These are phyloP conservation scores for Ascochyta fabae DNA, from an alignment of 2,329 filamentous ascomycete genomes.

Conservation along the genomic window DNA sequence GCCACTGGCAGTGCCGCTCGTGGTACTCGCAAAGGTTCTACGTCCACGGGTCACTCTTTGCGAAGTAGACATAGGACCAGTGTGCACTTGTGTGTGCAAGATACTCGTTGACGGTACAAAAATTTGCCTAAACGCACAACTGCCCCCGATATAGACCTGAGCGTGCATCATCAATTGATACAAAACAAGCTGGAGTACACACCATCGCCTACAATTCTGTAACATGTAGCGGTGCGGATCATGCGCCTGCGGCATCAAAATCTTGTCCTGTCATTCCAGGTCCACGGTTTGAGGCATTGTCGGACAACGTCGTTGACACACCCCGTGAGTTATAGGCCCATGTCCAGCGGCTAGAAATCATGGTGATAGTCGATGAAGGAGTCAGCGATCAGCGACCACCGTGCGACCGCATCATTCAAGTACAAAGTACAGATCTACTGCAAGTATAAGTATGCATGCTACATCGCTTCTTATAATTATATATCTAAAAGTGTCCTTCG, in stretches of 20 bases:
- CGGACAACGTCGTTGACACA: neutral
- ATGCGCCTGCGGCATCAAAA: neutral
- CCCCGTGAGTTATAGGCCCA: neutral
- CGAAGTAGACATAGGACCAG: neutral
- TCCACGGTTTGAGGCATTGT: neutral
- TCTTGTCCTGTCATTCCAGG: neutral
- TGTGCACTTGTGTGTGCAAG: neutral
- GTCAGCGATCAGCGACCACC: neutral
- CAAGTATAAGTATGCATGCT: neutral
- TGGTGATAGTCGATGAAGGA: conserved; percentile 1
- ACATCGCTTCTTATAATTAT: neutral
- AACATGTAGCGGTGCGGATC: conserved; percentile 4
- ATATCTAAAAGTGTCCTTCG: neutral
- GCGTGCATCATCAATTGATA: neutral
- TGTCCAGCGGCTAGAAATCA: neutral
- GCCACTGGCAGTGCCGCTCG: neutral
- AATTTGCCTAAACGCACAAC: no score
- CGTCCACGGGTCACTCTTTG: no score
- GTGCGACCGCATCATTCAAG: neutral
- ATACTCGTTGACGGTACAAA: no score
- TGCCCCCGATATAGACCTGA: neutral
- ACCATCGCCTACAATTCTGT: conserved; percentile 2
- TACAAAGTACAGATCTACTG: neutral
- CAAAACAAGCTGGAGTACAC: neutral
- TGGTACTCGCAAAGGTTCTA: neutral